These are phyloP conservation scores for Pseudozyma sp. DNA, from an alignment of 1,284 basidiomycete genomes.

Conservation along the genomic window DNA sequence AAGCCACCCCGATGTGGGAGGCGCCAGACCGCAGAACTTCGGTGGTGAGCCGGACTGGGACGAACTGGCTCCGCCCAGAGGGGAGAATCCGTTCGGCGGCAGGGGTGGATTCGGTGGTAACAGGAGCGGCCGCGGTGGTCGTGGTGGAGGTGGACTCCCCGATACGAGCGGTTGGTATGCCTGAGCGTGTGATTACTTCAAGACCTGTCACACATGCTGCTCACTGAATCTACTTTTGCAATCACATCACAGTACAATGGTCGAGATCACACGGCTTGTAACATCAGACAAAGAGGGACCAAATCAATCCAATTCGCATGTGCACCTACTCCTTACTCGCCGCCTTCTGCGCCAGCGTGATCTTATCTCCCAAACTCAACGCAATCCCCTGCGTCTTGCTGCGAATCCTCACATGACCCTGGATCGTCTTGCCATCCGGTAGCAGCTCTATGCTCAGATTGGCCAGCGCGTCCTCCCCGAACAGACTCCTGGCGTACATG, in stretches of 20 bases:
- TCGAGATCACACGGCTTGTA: neutral
- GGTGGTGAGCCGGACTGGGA: constrained; percentile 65
- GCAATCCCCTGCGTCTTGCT: constrained; percentile 76
- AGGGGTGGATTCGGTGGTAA: constrained; percentile 12
- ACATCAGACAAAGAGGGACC: neutral
- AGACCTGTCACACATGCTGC: neutral
- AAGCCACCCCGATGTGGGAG: constrained; percentile 37
- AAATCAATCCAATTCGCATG: neutral
- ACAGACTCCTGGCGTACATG: constrained; percentile 89
- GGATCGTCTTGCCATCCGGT: constrained; percentile 72
- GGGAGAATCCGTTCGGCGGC: constrained; percentile 20
- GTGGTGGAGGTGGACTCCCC: constrained; percentile 8
- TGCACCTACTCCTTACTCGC: constrained; percentile 23
- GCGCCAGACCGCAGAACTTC: constrained; percentile 25
- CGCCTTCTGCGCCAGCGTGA: constrained; percentile 69
- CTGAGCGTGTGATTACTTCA: neutral
- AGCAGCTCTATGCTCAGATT: constrained; percentile 94
- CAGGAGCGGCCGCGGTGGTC: neutral
- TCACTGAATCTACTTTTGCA: neutral
- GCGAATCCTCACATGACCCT: constrained; percentile 67
- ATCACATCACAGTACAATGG: neutral
- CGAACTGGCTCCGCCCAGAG: constrained; percentile 54
- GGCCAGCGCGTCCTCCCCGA: constrained; percentile 96
- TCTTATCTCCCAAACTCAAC: constrained; percentile 89
- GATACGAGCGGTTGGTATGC: constrained; percentile 28